These are phyloP conservation scores for Corymbia citriodora DNA, from an alignment of 441 rosid species.

Conservation along the genomic window DNA sequence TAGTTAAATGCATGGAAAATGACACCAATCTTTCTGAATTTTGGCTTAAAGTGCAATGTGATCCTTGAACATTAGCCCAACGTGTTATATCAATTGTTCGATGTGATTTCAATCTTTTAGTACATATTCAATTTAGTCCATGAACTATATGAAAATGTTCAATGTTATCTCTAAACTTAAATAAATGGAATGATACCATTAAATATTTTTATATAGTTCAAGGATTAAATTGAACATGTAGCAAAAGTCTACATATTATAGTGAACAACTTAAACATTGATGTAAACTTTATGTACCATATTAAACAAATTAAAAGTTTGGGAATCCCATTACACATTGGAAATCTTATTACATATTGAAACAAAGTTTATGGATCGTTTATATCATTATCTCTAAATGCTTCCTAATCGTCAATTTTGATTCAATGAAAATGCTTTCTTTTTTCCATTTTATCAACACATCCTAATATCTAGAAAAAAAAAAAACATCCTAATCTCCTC, in stretches of 20 bases:
- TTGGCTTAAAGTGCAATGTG: fast-evolving
- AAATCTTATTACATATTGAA: fast-evolving
- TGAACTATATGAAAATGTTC: no score
- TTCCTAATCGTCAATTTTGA: fast-evolving
- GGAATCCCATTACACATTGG: fast-evolving
- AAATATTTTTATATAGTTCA: fast-evolving
- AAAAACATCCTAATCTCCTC: no score
- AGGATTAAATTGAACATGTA: fast-evolving
- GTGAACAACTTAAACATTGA: fast-evolving
- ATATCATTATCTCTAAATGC: no score
- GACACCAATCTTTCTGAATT: fast-evolving
- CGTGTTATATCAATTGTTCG: no score
- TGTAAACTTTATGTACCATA: fast-evolving
- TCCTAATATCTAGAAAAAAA: background rate
- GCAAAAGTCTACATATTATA: fast-evolving
- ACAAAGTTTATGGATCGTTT: fast-evolving
- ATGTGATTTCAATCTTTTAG: fast-evolving
- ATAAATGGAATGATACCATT: no score
- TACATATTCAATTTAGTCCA: fast-evolving
- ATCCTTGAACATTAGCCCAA: no score
- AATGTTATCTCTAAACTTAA: fast-evolving
- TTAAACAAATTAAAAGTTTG: fast-evolving
- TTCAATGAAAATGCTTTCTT: background rate
- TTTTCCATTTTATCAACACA: background rate
- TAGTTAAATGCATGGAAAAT: no score